phyloP scores from a whole-genome alignment of 768 basidiomycete species.

The Trametes cingulata region DNA sequence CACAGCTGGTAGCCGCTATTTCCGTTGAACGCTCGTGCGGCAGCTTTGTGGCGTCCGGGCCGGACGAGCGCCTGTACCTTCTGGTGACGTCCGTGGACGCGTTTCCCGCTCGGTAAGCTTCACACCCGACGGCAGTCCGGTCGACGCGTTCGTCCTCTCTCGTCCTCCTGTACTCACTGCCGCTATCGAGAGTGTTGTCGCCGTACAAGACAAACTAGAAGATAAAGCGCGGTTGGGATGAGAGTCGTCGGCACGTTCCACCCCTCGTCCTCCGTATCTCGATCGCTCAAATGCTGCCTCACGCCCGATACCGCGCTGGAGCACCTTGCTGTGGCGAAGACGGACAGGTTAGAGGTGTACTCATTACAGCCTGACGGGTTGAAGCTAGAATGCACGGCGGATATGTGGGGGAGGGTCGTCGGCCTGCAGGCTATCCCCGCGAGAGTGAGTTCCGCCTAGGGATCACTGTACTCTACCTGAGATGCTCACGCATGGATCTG shows the following conservation, averaged over 20 bases:
- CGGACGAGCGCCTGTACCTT: background rate
- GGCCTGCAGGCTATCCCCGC: conserved; percentile 56
- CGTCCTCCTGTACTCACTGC: background rate
- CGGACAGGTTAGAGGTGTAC: conserved; percentile 67
- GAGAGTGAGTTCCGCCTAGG: conserved; percentile 43
- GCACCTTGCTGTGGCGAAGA: conserved; percentile 69
- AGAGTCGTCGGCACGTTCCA: conserved; percentile 76
- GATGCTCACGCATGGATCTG: background rate
- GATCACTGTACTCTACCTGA: background rate
- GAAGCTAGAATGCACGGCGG: conserved; percentile 54
- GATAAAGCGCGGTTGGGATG: conserved; percentile 33
- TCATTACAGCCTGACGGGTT: conserved; percentile 64
- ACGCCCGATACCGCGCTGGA: conserved; percentile 49
- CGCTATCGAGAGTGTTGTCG: background rate
- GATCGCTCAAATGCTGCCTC: conserved; percentile 70
- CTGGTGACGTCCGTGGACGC: background rate
- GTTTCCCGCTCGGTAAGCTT: background rate
- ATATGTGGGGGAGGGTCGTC: conserved; percentile 71
- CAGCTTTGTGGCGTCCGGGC: background rate
- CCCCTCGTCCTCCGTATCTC: conserved; percentile 67
- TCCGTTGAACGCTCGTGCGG: background rate
- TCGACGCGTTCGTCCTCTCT: background rate
- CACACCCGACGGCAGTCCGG: background rate
- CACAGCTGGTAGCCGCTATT: background rate
- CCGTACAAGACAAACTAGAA: background rate